These are phyloP conservation scores for Kappamyces sp. DNA, from an alignment of 192 early-diverging fungal genomes.

Conservation along the genomic window DNA sequence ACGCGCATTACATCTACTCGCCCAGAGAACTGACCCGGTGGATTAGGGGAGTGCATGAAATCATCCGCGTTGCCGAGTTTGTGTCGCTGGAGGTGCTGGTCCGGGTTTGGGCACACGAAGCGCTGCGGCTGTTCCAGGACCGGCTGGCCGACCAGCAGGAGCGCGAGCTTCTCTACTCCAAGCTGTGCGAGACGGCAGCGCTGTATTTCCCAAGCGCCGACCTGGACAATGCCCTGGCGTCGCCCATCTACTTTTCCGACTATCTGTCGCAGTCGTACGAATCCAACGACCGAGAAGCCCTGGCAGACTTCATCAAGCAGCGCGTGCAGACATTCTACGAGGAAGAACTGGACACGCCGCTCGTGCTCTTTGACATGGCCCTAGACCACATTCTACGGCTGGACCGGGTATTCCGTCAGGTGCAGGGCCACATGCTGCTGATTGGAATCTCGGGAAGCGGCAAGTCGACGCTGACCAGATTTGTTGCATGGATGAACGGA, in stretches of 20 bases:
- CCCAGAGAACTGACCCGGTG: slow-evolving; percentile 99
- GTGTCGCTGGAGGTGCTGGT: slow-evolving; percentile 74
- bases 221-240: slow-evolving; percentile 57
- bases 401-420: slow-evolving; percentile 95
- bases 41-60: slow-evolving; percentile 96
- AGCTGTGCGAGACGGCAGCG: slow-evolving; percentile 74
- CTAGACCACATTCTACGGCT: slow-evolving; percentile 97
- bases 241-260: slow-evolving; percentile 96
- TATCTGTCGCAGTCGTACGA: slow-evolving; percentile 94
- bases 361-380: slow-evolving; percentile 97
- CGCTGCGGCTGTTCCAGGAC: slow-evolving; percentile 95
- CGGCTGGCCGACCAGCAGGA: slow-evolving; percentile 85
- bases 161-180: slow-evolving; percentile 84
- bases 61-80: slow-evolving; percentile 77
- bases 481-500: slow-evolving; percentile 99
- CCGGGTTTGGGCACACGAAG: slow-evolving; percentile 98
- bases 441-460: slow-evolving; percentile 97
- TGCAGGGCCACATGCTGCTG: slow-evolving; percentile 95
- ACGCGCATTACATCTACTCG: slow-evolving; percentile 99
- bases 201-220: slow-evolving; percentile 85
- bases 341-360: slow-evolving; percentile 95
- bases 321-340: slow-evolving; percentile 98
- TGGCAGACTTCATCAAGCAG: slow-evolving; percentile 88
- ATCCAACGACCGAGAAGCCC: slow-evolving; percentile 77
- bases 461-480: slow-evolving; percentile 96